Base-by-base conservation (phyloP, 2,329 filamentous ascomycete genomes). In the Torrubiellomyces zombiae region DNA sequence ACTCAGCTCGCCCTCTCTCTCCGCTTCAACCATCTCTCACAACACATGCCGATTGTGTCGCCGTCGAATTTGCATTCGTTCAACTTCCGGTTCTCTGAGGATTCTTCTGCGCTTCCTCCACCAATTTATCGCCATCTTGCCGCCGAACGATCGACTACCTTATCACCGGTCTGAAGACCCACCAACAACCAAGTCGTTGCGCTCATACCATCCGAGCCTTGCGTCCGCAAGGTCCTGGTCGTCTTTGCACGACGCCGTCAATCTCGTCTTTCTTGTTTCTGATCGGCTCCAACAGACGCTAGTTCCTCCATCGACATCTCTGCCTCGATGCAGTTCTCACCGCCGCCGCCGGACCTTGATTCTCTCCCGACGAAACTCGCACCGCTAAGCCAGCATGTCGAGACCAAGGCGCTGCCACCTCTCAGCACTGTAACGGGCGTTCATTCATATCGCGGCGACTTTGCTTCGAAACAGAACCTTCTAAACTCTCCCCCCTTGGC, bases 371-470 rank as follows among this genome's bases (percentile, higher is more conserved):
- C 36, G 20, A 35, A 40, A n/a, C 31, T 42, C 7, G 38, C 40
- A 7, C 33, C 38, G 2, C 35, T 39, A 18, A 38, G 32, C 18
- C 28, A 23, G 28, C 29, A 44, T 28, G 36, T 42, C 30, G 41
- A 43, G 32, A 39, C 43, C 23, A 36, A 38, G 13, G 47, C 40
- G 18, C 38, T 53, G 14, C 50, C 50, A 5, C 49, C 50, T 8
- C 36, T 53, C 31, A 53, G 48, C 33, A 44, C 41, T 26, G 37
- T 53, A 23, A 44, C 48, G 9, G 38, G 39, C 25, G 43, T 43
- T 24, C 36, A 48, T 26, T 28, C 39, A 14, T 27, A 31, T 12
- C 31, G 34, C 10, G 25, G 37, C 30, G 38, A 38, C 15, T 33
- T 36, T 10, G 26, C 30, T n/a, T 29, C 21, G 26, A 29, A 34